Percentiles rank a stretch among this genome's conserved stretches.
phyloP scores from a whole-genome alignment of 805 yeast genomes.

The Cyberlindnera americana region DNA sequence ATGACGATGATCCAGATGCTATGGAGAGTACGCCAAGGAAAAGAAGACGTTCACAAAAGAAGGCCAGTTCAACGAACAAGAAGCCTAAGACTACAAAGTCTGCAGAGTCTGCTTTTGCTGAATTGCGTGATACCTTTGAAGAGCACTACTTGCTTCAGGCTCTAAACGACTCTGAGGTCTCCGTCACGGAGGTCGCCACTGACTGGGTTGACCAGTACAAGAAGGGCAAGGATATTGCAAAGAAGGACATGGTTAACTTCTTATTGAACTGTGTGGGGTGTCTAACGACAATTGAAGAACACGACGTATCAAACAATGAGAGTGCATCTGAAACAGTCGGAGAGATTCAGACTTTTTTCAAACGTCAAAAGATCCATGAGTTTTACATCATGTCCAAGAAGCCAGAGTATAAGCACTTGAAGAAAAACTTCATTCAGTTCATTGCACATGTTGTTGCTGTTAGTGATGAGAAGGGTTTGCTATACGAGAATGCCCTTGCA shows the following conservation, averaged over 20 bases:
- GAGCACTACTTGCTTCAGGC: conserved; percentile 50
- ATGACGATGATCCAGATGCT: conserved; percentile 16
- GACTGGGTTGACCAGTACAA: conserved; percentile 56
- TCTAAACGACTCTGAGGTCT: conserved; percentile 44
- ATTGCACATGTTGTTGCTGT: conserved; percentile 46
- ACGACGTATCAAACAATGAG: conserved; percentile 69
- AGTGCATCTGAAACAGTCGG: conserved; percentile 70
- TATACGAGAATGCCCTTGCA: conserved; percentile 39
- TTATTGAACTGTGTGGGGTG: conserved; percentile 72
- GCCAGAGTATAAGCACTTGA: conserved; percentile 44
- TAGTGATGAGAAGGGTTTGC: conserved; percentile 58
- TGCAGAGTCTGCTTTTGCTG: conserved; percentile 29
- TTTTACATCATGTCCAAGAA: conserved; percentile 60
- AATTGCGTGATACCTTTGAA: conserved; percentile 39
- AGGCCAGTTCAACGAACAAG: neutral
- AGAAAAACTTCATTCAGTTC: conserved; percentile 52
- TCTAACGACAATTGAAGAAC: conserved; percentile 59
- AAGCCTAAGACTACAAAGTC: conserved; percentile 10
- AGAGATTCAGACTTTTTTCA: conserved; percentile 64
- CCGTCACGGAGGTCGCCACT: conserved; percentile 49
- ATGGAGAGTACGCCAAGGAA: conserved; percentile 10
- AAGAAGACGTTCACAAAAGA: neutral
- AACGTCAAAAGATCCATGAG: conserved; percentile 60
- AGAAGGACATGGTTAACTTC: conserved; percentile 64
- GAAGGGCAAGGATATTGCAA: conserved; percentile 41